Evolutionary conservation across 2,329 filamentous ascomycete species (phyloP).

Genomic region (Pseudonectria buxi): DNA sequence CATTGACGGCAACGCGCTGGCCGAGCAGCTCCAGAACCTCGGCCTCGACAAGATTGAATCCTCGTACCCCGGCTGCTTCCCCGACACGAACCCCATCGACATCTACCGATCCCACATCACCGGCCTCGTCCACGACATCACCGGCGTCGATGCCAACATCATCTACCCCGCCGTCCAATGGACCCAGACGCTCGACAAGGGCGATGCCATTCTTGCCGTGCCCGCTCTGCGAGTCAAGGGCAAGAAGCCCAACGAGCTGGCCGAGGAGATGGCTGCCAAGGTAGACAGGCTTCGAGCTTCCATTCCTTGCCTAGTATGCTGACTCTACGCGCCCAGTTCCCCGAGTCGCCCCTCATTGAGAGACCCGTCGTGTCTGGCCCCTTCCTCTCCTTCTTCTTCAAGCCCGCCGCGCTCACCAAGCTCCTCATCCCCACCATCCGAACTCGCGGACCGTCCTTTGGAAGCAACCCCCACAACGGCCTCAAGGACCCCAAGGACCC

Average conservation of each 20-base stretch:
- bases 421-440: constrained; percentile 66
- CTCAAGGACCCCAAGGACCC: constrained; percentile 56
- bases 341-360: constrained; percentile 65
- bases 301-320: constrained; percentile 5
- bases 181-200: constrained; percentile 74
- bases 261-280: constrained; percentile 54
- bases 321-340: constrained; percentile 46
- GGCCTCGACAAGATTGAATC: constrained; percentile 13
- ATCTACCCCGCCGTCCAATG: constrained; percentile 72
- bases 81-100: constrained; percentile 68
- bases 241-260: constrained; percentile 57
- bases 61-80: constrained; percentile 51
- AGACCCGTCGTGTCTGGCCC: constrained; percentile 61
- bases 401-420: constrained; percentile 56
- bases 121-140: constrained; percentile 58
- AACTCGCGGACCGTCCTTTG: constrained; percentile 48
- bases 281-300: constrained; percentile 28
- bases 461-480: constrained; percentile 48
- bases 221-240: constrained; percentile 75
- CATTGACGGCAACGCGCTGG: constrained; percentile 17
- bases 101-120: constrained; percentile 74
- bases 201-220: constrained; percentile 71
- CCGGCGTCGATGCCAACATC: constrained; percentile 61
- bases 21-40: constrained; percentile 19
- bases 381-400: constrained; percentile 77